Evolutionary conservation across 2,329 filamentous ascomycete species (phyloP), one percentile per base, ranked within the genome.

Genomic region (Ilyonectria mors-panacis): DNA sequence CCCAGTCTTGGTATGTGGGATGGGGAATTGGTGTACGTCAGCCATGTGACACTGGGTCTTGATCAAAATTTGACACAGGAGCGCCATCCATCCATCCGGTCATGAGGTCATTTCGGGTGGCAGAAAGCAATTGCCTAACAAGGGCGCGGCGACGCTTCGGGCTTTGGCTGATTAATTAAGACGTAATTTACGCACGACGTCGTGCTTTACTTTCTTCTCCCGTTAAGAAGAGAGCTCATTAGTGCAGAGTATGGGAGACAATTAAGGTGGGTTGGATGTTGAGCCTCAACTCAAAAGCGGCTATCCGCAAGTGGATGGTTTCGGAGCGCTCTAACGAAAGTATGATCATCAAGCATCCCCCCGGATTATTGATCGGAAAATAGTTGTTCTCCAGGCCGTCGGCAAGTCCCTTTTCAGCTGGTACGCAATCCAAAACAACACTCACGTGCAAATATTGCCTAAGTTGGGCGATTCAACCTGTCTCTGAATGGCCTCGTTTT

Each of bases 401-500:
- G n/a, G 13, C 33, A 13, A 13, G n/a, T 21, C 28, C 10, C 48
- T 21, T 13, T 51, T 51, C 28, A 53, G 50, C 23, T 53, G 30
- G n/a, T 21, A 4, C 48, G 8, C 17, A 53, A 23, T 12, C 50
- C 30, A 35, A 53, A 42, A 35, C 44, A 21, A 23, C 19, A 10
- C 19, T 21, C 44, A 45, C 19, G 19, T 45, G n/a, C 19, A 23
- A 10, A 44, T 19, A 6, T 42, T 8, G 39, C 30, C 30, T 33
- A 2, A 7, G 8, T 33, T 33, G 30, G 30, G 30, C 30, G 12
- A 33, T 33, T 12, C 17, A n/a, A 9, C 17, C 42, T n/a, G 21
- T 55, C 10, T 53, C 61, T 53, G 54, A 63, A 63, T 63, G 44
- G 37, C 37, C 28, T 63, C 54, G 51, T 45, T 37, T 58, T 10